Evolutionary conservation across 768 basidiomycete species (phyloP), one percentile per base, ranked within the genome.

Genomic region (Lanmaoa pseudosensibilis): DNA sequence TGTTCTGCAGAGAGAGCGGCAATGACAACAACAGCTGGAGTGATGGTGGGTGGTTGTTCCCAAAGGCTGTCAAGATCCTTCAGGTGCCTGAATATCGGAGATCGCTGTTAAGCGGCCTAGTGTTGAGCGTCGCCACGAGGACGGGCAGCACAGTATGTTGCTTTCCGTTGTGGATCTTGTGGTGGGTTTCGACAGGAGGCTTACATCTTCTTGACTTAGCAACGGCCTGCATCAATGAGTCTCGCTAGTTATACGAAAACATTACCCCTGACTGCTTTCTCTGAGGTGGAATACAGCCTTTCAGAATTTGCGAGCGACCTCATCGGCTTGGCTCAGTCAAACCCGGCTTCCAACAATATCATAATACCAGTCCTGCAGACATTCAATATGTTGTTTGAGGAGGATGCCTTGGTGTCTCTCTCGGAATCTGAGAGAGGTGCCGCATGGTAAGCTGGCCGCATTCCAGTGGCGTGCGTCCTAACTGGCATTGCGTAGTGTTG

Each of bases 281-380:
- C 59, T 21, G 62, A 56, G 19, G 62, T 54, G 56, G 70, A 60
- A 30, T 88, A 86, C 64, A 77, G 75, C 62, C 74, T 86, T 36
- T 63, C 75, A 11, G 67, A 70, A n/a, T 75, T 94, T 13, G 74
- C 82, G 16, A 69, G 73, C 8, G 86, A 91, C 66, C 78, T 95
- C 36, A 57, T 86, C 23, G 67, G 68, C 5, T 77, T 83, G 55
- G 84, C 80, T 1, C 78, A 80, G 55, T 63, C 75, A 34, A 83
- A 87, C 58, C 62, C 84, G 37, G 70, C 76, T 13, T 79, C 81
- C 10, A 98, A 97, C 66, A 74, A 79, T 11, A 74, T 91, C 30
- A 86, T 96, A 39, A 77, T 97, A n/a, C 94, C 96, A 0, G 80
- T 88, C 12, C 71, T 97, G 57, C 86, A 90, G 64, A 86, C 87